Conservation (phyloP, 345 rosid species). For the Capsella bursapastoris region DNA sequence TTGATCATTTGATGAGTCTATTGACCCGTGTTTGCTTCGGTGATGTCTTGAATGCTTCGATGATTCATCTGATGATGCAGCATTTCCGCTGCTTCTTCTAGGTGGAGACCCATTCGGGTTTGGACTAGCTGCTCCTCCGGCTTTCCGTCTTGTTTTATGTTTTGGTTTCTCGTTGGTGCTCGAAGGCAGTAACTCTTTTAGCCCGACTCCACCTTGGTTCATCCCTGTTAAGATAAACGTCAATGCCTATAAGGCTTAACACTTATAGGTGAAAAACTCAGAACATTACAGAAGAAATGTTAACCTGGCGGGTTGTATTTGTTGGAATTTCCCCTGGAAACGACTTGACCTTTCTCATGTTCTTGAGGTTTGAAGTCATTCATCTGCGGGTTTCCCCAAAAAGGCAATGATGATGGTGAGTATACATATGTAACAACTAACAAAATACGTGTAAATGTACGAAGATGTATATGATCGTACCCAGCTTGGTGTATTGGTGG, state of each 20-base stretch:
- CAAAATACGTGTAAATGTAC: background rate
- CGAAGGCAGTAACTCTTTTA: conserved; percentile 37
- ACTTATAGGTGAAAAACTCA: background rate
- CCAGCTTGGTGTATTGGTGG: conserved; percentile 63
- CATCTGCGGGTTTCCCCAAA: conserved; percentile 30
- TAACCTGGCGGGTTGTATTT: conserved; percentile 43
- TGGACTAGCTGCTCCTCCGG: background rate
- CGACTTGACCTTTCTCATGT: conserved; percentile 38
- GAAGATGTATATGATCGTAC: conserved; percentile 39
- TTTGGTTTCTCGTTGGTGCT: conserved; percentile 36
- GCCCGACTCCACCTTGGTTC: conserved; percentile 34
- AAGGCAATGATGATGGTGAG: background rate
- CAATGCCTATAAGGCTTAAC: conserved; percentile 7
- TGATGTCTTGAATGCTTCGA: conserved; percentile 36
- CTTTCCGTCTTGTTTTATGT: conserved; percentile 40
- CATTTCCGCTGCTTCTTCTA: conserved; percentile 35
- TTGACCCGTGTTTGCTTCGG: conserved; percentile 39
- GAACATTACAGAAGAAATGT: background rate
- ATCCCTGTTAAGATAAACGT: conserved; percentile 24
- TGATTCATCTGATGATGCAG: conserved; percentile 34
- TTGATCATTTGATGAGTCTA: conserved; percentile 35
- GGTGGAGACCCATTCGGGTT: conserved; percentile 32
- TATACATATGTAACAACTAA: background rate
- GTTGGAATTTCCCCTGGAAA: conserved; percentile 44
- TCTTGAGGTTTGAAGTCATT: conserved; percentile 44